Conservation (phyloP, 192 early-diverging fungal species). For the Chytriomyces sp. region DNA sequence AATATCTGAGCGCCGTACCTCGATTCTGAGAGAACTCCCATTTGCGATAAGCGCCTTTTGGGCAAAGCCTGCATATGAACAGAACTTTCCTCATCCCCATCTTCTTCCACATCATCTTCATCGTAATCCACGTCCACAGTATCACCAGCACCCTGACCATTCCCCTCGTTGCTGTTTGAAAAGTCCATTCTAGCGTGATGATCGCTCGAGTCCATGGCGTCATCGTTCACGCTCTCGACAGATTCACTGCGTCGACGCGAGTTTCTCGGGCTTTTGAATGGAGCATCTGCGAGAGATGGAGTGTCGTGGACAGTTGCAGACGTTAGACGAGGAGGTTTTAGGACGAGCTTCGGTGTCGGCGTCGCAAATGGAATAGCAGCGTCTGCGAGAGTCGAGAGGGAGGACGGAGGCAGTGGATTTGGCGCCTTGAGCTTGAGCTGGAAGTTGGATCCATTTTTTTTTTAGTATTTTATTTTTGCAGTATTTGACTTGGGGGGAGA, state of each 20-base stretch:
- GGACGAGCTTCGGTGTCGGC: background rate
- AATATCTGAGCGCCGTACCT: background rate
- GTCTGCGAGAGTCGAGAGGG: background rate
- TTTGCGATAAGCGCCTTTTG: background rate
- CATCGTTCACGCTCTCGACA: no score
- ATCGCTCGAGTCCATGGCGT: no score
- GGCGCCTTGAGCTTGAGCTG: slow-evolving; percentile 21
- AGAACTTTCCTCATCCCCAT: background rate
- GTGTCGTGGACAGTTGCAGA: background rate
- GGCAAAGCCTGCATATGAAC: background rate
- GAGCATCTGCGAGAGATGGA: background rate
- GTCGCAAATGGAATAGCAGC: background rate
- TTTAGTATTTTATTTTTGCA: no score
- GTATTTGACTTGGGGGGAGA: no score
- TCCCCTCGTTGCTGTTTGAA: no score
- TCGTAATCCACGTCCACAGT: background rate
- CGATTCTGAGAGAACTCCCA: background rate
- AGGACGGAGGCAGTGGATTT: background rate
- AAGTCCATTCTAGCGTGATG: no score
- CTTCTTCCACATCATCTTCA: background rate
- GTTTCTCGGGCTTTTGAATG: background rate
- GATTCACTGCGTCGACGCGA: background rate
- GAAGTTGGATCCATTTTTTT: no score
- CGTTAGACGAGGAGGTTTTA: background rate
- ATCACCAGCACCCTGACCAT: no score